Evolutionary conservation across 306 rosid genomes (phyloP).

Genomic region (Fagus crenata): DNA sequence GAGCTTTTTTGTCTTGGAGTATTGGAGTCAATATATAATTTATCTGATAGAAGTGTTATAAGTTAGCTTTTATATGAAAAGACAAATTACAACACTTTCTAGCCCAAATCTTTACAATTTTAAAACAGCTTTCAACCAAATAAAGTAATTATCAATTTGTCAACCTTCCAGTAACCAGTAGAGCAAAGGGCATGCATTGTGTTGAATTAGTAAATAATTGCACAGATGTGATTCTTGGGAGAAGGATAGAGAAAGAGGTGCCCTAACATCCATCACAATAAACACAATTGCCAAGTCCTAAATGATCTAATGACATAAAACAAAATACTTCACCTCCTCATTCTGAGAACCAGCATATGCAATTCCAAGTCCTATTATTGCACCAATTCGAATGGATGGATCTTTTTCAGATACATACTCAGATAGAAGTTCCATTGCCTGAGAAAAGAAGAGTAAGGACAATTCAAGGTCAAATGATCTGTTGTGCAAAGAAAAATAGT

Average conservation of each 20-base stretch:
- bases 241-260: neutral
- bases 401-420: constrained; percentile 83
- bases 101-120: neutral
- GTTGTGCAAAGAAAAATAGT: constrained; percentile 12
- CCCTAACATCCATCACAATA: neutral
- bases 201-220: neutral
- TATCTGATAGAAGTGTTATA: constrained; percentile 46
- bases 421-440: constrained; percentile 79
- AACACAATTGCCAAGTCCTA: neutral
- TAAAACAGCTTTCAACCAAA: neutral
- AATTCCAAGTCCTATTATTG: constrained; percentile 94
- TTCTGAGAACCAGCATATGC: constrained; percentile 91
- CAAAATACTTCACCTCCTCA: constrained; percentile 51
- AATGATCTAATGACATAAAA: neutral
- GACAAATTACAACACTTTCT: neutral
- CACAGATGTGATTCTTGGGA: neutral
- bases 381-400: constrained; percentile 79
- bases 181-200: neutral
- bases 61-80: constrained; percentile 9
- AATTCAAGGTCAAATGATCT: constrained; percentile 11
- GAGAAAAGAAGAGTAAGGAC: constrained; percentile 32
- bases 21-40: constrained; percentile 66
- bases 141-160: neutral
- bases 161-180: neutral
- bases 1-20: constrained; percentile 76